Base-by-base conservation (phyloP, 331 rosid species). In the Phaseolus coccineus region DNA sequence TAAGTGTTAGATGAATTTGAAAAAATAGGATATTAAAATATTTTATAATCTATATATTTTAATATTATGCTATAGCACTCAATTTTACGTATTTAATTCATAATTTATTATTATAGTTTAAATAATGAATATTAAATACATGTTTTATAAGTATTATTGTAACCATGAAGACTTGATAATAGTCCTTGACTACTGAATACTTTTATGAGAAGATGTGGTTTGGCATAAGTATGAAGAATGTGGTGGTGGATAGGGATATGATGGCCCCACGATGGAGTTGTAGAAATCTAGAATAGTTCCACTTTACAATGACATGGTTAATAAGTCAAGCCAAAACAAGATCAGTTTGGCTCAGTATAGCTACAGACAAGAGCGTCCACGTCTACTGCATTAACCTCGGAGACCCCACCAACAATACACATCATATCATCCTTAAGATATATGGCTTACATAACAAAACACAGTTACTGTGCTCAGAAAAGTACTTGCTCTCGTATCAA, bases 271-370 rank as follows among this genome's bases (percentile, higher is more conserved):
- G 63, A 30, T 80, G 62, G 55, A 80, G 62, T 44, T 56, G 50
- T 33, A 51, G 72, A 53, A 75, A 76, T 80, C 73, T 59, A 67
- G 46, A 86, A 72, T 76, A 77, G 65, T 67, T 77, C 51, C 79
- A 51, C 83, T 83, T 86, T 80, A 76, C 69, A 58, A 1, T 35
- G 62, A 83, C 83, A 80, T 61, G 78, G 74, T 80, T 19, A 52
- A 76, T 15, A 77, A 76, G 89, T 83, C 85, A 77, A 80, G 58
- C 77, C 80, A 71, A 80, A 83, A 83, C 71, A 61, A 37, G 82
- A 83, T 80, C 76, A 83, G 56, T 19, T 80, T 67, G 64, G 80
- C 71, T 58, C 46, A 63, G 55, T 11, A 82, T 11, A 70, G 73
- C 79, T 68, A 72, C 0, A 48, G 86, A 79, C 87, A 79, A 74